A percentile compares a stretch with the other conserved stretches of the same genome.
These are phyloP conservation scores for Cymbopogon citratus DNA, from an alignment of 176 grass and related monocot genomes.

Conservation along the genomic window DNA sequence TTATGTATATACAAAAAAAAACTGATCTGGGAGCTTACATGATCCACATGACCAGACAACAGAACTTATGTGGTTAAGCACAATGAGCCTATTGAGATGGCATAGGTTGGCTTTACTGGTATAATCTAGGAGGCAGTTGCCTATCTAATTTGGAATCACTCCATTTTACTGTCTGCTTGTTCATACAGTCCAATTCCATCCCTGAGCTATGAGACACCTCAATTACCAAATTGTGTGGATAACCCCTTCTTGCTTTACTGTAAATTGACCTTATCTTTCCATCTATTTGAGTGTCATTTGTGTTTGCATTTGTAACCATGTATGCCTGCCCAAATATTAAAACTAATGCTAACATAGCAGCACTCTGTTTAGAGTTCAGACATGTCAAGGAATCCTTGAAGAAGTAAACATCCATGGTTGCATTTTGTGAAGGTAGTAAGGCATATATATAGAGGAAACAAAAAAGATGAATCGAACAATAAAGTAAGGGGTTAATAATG, in stretches of 20 bases:
- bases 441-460: neutral
- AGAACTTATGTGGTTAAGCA: neutral
- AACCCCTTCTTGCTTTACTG: neutral
- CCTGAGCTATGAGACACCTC: neutral
- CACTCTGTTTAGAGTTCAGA: slow-evolving; percentile 18
- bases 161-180: neutral
- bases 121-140: neutral
- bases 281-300: neutral
- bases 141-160: neutral
- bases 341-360: neutral
- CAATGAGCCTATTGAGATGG: neutral
- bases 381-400: neutral
- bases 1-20: neutral
- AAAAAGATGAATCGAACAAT: neutral
- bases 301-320: neutral
- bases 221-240: neutral
- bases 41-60: neutral
- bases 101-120: neutral
- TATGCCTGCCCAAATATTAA: neutral
- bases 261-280: neutral
- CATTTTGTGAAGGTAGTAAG: neutral
- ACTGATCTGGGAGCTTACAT: neutral
- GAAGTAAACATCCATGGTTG: neutral
- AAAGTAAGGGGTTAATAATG: neutral
- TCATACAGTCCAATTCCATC: neutral